A percentile compares a stretch with the other conserved stretches of the same genome.
phyloP scores from a whole-genome alignment of 208 protist species.

The Phytomonas francai region DNA sequence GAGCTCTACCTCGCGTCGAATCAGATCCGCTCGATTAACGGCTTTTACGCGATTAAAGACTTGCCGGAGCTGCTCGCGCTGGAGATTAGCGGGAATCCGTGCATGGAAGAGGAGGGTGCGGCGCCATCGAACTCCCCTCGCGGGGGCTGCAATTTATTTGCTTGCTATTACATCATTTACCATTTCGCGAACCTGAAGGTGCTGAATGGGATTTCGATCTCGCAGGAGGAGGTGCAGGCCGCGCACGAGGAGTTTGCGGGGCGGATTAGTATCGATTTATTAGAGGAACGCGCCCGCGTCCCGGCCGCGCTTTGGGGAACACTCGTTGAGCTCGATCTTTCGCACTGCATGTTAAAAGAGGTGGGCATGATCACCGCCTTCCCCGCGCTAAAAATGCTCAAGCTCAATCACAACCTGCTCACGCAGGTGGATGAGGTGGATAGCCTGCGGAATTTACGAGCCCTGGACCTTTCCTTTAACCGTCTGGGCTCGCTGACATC shows the following conservation, averaged over 20 bases:
- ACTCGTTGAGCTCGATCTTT: conserved; percentile 62
- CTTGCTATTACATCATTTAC: conserved; percentile 85
- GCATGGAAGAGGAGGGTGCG: conserved; percentile 10
- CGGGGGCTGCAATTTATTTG: conserved; percentile 23
- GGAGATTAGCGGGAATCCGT: conserved; percentile 85
- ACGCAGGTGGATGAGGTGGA: conserved; percentile 39
- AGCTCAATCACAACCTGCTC: conserved; percentile 80
- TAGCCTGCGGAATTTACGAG: conserved; percentile 37
- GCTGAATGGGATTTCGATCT: conserved; percentile 69
- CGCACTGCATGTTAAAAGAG: conserved; percentile 68
- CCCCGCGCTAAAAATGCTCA: conserved; percentile 43
- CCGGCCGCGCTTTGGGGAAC: conserved; percentile 27
- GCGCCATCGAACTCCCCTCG: too few relatives aligned
- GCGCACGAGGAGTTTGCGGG: conserved; percentile 70
- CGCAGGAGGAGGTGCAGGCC: conserved; percentile 32
- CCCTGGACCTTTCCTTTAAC: conserved; percentile 84
- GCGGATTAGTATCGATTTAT: conserved; percentile 66
- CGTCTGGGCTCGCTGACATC: conserved; percentile 26
- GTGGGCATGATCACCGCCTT: conserved; percentile 54
- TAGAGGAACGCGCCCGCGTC: conserved; percentile 45
- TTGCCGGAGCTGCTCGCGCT: conserved; percentile 84
- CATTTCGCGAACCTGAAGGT: conserved; percentile 90
- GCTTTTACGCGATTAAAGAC: conserved; percentile 65
- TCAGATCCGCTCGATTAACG: conserved; percentile 44
- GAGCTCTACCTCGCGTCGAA: conserved; percentile 89